Evolutionary conservation across 2,329 filamentous ascomycete genomes (phyloP), one percentile per base, ranked within the genome.

Genomic region (Basipetospora chlamydospora): DNA sequence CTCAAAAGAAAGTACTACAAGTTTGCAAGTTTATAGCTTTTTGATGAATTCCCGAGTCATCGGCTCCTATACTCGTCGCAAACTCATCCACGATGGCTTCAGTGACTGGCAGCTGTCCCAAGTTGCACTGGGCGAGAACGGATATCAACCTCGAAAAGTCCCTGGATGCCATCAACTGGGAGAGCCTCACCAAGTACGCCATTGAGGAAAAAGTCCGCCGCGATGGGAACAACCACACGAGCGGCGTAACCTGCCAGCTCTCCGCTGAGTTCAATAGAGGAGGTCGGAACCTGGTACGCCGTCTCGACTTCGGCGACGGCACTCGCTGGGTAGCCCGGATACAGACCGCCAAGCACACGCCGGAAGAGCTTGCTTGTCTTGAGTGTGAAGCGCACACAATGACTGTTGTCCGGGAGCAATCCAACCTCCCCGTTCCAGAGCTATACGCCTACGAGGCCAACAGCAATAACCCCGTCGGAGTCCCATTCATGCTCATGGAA

Each of bases 401-500:
- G 29, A 17, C n/a, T 15, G 29, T 12, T 2, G 29, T 32, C 11
- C n/a, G 29, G 11, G 6, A 2, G 29, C 7, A 17, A 17, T 32
- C 29, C 17, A 16, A 32, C 6, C 13, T 45, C 9, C 41, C 45
- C 8, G 44, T 54, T 17, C 51, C 50, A 6, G 18, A 41, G 21
- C 37, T 54, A 12, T 50, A 48, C 30, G 48, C 44, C 6, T 49
- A 42, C 37, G 45, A 49, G 35, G n/a, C 41, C 21, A 40, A 43
- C 26, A 23, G 38, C 29, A 11, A 42, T 6, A 52, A 53, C 35
- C 18, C 33, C 4, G 41, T 49, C 12, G 45, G 48, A 3, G 46
- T 46, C 5, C 45, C 51, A 3, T 55, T 50, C 37, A 48, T 53
- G 5, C 40, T 57, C 16, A 52, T 56, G 47, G 47, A 46, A 26